Conservation (phyloP, 1,284 basidiomycete genomes). For the Trichosporon asahii region DNA sequence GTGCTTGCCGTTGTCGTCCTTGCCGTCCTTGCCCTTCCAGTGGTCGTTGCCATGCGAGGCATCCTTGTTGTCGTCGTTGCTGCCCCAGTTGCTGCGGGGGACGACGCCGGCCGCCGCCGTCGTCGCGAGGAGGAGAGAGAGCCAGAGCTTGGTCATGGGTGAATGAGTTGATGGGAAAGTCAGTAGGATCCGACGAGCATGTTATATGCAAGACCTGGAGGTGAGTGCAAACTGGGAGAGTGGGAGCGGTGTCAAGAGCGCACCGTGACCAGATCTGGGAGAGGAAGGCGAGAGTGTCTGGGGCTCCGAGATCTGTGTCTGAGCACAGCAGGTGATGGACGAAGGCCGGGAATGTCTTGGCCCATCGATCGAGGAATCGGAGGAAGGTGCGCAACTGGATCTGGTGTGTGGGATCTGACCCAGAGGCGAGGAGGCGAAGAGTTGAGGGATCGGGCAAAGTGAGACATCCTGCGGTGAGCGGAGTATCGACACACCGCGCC, state of each 20-base stretch:
- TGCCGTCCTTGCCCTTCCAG: not conserved
- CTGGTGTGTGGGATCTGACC: not conserved
- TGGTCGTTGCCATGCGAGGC: not conserved
- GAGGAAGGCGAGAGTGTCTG: not conserved
- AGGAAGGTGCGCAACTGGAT: not conserved
- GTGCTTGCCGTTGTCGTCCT: not conserved
- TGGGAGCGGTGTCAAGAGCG: no score
- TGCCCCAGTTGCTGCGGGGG: conserved; percentile 2
- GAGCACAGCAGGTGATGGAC: not conserved
- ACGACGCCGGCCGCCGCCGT: not conserved
- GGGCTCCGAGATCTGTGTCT: not conserved
- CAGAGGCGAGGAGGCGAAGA: not conserved
- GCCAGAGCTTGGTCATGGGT: not conserved
- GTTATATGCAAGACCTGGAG: no score
- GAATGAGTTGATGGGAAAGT: not conserved
- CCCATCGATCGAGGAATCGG: not conserved
- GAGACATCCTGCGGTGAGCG: no score
- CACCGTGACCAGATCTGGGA: no score
- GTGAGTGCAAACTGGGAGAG: not conserved
- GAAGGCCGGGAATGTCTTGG: not conserved
- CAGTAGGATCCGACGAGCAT: not conserved
- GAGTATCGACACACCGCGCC: not conserved
- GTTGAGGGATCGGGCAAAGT: no score
- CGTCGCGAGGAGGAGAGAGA: not conserved
- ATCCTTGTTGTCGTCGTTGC: not conserved